Conservation (phyloP, 176 grass and related monocot genomes). For the Musa schizocarpa region DNA sequence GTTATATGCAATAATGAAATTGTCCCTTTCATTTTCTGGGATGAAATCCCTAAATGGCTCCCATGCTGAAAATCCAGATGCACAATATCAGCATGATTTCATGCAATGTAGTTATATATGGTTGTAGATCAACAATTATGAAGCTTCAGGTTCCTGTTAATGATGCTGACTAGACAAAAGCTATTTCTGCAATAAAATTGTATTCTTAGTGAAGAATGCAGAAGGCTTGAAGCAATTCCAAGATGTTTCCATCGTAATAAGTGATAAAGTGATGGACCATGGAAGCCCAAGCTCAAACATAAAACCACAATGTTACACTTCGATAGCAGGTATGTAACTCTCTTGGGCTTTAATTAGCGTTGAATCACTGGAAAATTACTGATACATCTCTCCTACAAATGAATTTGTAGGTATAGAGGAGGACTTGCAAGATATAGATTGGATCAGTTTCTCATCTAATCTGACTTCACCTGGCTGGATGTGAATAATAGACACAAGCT, state of each 20-base stretch:
- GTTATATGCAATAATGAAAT: constrained; percentile 69
- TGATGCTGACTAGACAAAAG: neutral
- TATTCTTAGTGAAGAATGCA: neutral
- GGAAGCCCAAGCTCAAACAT: too few species aligned
- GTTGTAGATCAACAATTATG: neutral
- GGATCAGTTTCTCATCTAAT: neutral
- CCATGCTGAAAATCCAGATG: constrained; percentile 48
- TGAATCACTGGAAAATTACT: neutral
- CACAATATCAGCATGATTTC: constrained; percentile 2
- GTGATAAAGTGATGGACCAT: neutral
- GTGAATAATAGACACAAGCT: neutral
- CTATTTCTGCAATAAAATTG: neutral
- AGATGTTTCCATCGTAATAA: neutral
- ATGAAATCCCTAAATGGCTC: constrained; percentile 90
- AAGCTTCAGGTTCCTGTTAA: neutral
- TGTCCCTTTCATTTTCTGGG: constrained; percentile 68
- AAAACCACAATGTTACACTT: neutral
- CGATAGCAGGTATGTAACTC: neutral
- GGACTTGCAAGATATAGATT: neutral
- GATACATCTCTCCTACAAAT: neutral
- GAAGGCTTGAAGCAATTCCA: neutral
- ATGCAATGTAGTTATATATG: neutral
- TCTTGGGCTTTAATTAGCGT: neutral
- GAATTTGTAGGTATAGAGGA: neutral
- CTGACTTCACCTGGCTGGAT: neutral